These are phyloP conservation scores for Artemisia annua DNA, from an alignment of 129 eudicot genomes.

Conservation along the genomic window DNA sequence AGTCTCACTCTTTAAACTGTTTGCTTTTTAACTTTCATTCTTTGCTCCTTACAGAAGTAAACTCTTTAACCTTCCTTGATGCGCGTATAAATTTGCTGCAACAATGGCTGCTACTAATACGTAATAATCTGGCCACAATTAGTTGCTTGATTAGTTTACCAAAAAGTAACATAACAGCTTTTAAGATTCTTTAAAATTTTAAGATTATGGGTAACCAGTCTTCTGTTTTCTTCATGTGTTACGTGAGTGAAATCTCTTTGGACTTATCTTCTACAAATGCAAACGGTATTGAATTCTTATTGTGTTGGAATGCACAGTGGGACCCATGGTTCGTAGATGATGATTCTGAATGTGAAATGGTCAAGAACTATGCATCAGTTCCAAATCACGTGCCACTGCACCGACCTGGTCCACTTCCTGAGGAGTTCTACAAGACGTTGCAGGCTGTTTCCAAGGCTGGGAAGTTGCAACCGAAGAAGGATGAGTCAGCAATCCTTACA, in stretches of 20 bases:
- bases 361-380: neutral
- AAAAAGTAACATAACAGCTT: neutral
- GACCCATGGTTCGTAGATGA: neutral
- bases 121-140: neutral
- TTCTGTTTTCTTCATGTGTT: slow-evolving; percentile 16
- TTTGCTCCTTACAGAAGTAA: slow-evolving; percentile 4
- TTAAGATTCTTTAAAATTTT: neutral
- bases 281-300: slow-evolving; percentile 9
- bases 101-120: neutral
- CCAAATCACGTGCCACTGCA: neutral
- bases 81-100: neutral
- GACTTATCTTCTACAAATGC: neutral
- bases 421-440: neutral
- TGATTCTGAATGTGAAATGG: neutral
- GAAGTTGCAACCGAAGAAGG: neutral
- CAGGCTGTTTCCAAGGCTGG: neutral
- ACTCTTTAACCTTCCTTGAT: neutral
- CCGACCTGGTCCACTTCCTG: neutral
- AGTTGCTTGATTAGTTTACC: neutral
- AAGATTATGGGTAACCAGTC: slow-evolving; percentile 4
- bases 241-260: neutral
- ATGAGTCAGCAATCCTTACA: neutral
- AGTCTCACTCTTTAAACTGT: neutral
- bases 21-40: slow-evolving; percentile 9
- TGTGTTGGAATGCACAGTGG: slow-evolving; percentile 7